Conservation (phyloP, 352 stramenopile genomes). For the Hyaloperonospora arabidopsidis region DNA sequence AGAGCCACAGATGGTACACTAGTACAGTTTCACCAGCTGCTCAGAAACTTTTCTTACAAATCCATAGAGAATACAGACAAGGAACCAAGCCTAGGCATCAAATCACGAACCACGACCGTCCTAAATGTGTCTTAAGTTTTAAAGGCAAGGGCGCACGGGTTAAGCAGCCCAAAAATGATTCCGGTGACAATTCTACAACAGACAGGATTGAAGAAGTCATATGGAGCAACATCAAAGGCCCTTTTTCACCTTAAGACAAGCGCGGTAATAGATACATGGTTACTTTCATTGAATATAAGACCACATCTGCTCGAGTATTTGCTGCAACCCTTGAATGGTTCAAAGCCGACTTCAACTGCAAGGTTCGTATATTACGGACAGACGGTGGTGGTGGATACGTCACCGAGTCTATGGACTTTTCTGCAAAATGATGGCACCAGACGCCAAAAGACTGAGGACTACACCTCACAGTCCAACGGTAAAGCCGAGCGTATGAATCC, state of each 20-base stretch:
- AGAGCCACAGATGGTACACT: too few relatives aligned
- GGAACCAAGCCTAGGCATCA: background rate
- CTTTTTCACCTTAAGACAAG: too few relatives aligned
- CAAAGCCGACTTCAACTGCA: background rate
- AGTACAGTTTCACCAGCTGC: background rate
- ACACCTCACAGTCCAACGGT: constrained; percentile 19
- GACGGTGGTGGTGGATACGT: constrained; percentile 21
- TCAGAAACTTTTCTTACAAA: constrained; percentile 4
- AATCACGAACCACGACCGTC: background rate
- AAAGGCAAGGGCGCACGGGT: background rate
- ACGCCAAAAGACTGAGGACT: constrained; percentile 16
- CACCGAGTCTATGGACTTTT: constrained; percentile 19
- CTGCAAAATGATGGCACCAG: constrained; percentile 6
- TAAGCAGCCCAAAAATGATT: constrained; percentile 3
- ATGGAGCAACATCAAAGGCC: too few relatives aligned
- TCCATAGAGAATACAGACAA: constrained; percentile 1
- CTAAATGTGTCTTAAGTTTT: constrained; percentile 1
- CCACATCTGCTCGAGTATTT: background rate
- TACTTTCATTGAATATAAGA: background rate
- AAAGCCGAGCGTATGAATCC: constrained; percentile 20
- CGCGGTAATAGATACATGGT: too few relatives aligned
- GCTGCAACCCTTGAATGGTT: background rate
- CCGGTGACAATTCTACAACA: too few relatives aligned
- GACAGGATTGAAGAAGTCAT: too few relatives aligned
- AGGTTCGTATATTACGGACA: background rate